These are phyloP conservation scores for Lipomyces yamadae DNA, from an alignment of 805 yeast species.

Conservation along the genomic window DNA sequence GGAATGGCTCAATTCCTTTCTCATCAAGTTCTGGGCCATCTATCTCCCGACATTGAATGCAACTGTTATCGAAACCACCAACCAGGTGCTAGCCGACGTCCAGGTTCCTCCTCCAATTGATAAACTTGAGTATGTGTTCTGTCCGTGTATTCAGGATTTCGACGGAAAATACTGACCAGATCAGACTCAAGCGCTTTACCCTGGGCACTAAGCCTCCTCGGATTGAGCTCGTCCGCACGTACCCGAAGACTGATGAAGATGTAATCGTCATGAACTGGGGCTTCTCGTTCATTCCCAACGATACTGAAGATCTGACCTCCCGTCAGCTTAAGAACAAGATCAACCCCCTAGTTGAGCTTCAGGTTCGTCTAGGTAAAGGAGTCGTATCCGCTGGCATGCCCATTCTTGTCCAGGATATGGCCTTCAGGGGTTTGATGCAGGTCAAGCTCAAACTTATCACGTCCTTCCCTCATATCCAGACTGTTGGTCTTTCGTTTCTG, in stretches of 20 bases:
- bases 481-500: slow-evolving; percentile 80
- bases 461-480: slow-evolving; percentile 90
- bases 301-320: slow-evolving; percentile 77
- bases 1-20: slow-evolving; percentile 92
- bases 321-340: slow-evolving; percentile 85
- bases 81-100: slow-evolving; percentile 77
- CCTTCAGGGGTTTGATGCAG: slow-evolving; percentile 75
- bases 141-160: neutral
- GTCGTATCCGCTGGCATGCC: slow-evolving; percentile 67
- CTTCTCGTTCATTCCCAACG: slow-evolving; percentile 89
- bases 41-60: slow-evolving; percentile 89
- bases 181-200: slow-evolving; percentile 56
- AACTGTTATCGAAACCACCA: slow-evolving; percentile 82
- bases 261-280: slow-evolving; percentile 98
- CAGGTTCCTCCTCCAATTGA: slow-evolving; percentile 81
- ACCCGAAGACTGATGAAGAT: slow-evolving; percentile 87
- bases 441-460: slow-evolving; percentile 88
- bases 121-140: slow-evolving; percentile 53
- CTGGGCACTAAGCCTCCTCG: slow-evolving; percentile 96
- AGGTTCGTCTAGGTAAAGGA: slow-evolving; percentile 79
- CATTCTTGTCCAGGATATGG: slow-evolving; percentile 74
- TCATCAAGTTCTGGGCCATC: slow-evolving; percentile 90
- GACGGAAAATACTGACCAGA: neutral
- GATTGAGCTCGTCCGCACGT: slow-evolving; percentile 85
- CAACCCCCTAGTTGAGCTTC: slow-evolving; percentile 78